A percentile compares a stretch with the other conserved stretches of the same genome.
phyloP scores from a whole-genome alignment of 208 protist species.

The Wallacemonas sp. region DNA sequence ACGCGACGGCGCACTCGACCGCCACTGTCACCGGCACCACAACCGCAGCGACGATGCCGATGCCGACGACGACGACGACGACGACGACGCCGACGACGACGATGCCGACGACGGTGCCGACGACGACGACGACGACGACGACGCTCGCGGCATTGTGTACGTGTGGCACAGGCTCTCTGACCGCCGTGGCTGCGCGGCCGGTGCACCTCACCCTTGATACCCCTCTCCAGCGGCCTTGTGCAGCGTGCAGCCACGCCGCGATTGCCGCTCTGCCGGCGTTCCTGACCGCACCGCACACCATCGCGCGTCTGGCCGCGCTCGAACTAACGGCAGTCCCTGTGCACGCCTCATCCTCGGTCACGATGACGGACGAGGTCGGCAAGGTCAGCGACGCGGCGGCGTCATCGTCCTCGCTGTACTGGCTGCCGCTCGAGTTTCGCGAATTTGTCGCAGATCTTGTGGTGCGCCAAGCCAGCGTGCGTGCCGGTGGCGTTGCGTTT shows the following conservation, averaged over 20 bases:
- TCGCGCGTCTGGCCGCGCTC: conserved; percentile 27
- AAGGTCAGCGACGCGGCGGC: neutral
- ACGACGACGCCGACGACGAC: neutral
- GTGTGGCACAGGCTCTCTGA: neutral
- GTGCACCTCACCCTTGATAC: neutral
- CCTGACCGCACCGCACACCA: conserved; percentile 25
- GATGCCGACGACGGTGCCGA: neutral
- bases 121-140: neutral
- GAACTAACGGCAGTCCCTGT: neutral
- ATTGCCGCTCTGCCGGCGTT: conserved; percentile 29
- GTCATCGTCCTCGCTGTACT: neutral
- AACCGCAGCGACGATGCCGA: too few relatives aligned
- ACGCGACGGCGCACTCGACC: too few relatives aligned
- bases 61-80: neutral
- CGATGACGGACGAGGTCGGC: too few relatives aligned
- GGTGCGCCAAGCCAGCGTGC: conserved; percentile 16
- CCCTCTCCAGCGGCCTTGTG: conserved; percentile 18
- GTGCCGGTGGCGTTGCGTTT: conserved; percentile 38
- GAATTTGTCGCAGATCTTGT: conserved; percentile 48
- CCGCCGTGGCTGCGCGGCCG: neutral
- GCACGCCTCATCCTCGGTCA: neutral
- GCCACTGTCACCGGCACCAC: too few relatives aligned
- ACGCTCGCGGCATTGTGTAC: conserved; percentile 1
- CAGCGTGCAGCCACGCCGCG: conserved; percentile 26
- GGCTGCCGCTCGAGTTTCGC: conserved; percentile 41